phyloP scores from a whole-genome alignment of 2,329 filamentous ascomycete species.

The Botrytis pseudocinerea region DNA sequence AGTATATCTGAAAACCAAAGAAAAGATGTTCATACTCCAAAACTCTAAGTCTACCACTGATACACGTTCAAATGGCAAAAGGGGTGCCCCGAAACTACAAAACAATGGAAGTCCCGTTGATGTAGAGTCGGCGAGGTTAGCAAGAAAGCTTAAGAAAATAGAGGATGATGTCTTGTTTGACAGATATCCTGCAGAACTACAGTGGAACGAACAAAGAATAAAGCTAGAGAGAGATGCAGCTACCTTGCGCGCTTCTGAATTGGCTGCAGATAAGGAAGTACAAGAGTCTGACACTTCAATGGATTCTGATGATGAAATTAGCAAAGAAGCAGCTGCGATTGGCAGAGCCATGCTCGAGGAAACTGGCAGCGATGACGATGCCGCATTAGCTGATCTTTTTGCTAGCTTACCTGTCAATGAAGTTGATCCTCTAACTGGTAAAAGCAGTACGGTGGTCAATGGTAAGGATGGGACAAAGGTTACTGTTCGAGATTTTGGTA shows the following conservation, averaged over 20 bases:
- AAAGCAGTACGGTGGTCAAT: conserved; percentile 57
- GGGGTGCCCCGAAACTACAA: conserved; percentile 26
- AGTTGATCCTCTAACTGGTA: conserved; percentile 58
- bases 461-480: conserved; percentile 55
- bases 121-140: conserved; percentile 60
- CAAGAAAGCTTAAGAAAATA: conserved; percentile 73
- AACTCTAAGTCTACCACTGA: conserved; percentile 50
- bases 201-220: conserved; percentile 62
- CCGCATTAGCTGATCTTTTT: conserved; percentile 57
- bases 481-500: conserved; percentile 79
- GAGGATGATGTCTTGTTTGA: conserved; percentile 79
- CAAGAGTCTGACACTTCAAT: conserved; percentile 38
- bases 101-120: conserved; percentile 26
- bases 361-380: conserved; percentile 53
- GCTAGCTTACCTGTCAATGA: conserved; percentile 61
- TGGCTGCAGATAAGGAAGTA: conserved; percentile 31
- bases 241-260: conserved; percentile 44
- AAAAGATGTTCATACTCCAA: conserved; percentile 63
- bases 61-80: conserved; percentile 26
- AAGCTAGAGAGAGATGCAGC: conserved; percentile 63
- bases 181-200: conserved; percentile 60
- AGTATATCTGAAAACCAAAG: conserved; percentile 74
- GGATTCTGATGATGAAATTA: conserved; percentile 50
- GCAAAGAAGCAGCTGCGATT: conserved; percentile 58
- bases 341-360: conserved; percentile 60